Evolutionary conservation across 768 basidiomycete genomes (phyloP).

Genomic region (Rhizopogon rudus): DNA sequence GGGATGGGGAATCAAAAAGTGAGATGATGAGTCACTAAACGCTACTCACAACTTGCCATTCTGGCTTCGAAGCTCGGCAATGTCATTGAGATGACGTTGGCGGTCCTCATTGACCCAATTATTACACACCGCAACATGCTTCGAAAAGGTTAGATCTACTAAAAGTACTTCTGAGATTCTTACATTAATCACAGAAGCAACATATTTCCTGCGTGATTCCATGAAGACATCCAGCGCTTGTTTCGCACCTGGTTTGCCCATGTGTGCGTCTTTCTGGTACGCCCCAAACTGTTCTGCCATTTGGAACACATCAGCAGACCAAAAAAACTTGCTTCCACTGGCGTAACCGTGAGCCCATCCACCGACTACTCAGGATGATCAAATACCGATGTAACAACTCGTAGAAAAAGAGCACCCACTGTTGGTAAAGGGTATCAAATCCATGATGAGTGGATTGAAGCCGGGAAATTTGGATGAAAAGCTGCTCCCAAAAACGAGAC

Average conservation of each 20-base stretch:
- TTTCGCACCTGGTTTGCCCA: slow-evolving; percentile 18
- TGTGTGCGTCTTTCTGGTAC: slow-evolving; percentile 14
- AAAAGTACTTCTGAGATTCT: not conserved
- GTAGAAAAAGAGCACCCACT: slow-evolving; percentile 12
- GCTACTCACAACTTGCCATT: not conserved
- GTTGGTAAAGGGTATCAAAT: slow-evolving; percentile 27
- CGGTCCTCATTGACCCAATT: not conserved
- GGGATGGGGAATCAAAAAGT: not conserved
- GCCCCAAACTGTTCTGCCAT: slow-evolving; percentile 14
- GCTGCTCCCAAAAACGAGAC: not conserved
- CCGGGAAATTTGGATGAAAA: slow-evolving; percentile 23
- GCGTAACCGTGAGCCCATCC: slow-evolving; percentile 23
- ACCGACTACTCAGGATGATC: slow-evolving; percentile 18
- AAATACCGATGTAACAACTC: not conserved
- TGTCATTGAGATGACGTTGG: not conserved
- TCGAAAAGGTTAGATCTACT: not conserved
- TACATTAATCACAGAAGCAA: not conserved
- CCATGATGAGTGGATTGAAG: slow-evolving; percentile 20
- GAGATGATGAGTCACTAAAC: not conserved
- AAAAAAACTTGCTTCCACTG: slow-evolving; percentile 27
- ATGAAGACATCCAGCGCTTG: slow-evolving; percentile 22
- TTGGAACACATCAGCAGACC: slow-evolving; percentile 25
- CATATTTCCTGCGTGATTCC: slow-evolving; percentile 8
- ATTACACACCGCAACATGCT: not conserved
- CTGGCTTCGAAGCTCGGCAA: not conserved